These are phyloP conservation scores for Cystoisospora suis DNA, from an alignment of 169 alveolate genomes.

Conservation along the genomic window DNA sequence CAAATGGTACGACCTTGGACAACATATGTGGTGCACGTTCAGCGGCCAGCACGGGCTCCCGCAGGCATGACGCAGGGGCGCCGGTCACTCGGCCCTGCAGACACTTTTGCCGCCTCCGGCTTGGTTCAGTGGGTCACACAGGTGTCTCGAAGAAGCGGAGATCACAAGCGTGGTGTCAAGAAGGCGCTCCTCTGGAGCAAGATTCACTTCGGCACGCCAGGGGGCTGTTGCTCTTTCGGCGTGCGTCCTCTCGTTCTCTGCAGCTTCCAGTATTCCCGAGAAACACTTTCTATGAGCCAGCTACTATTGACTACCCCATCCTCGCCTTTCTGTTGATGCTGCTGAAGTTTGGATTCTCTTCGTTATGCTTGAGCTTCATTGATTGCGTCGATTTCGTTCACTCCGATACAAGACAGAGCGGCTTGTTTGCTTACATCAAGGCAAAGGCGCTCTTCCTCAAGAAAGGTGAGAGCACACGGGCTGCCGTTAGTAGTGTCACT, in stretches of 20 bases:
- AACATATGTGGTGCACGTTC: background rate
- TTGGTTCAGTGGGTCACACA: no score
- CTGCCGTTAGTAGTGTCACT: no score
- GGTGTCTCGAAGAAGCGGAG: no score
- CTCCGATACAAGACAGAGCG: background rate
- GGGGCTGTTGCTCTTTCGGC: background rate
- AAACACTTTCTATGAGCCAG: background rate
- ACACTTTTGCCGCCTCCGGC: no score
- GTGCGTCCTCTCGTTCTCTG: background rate
- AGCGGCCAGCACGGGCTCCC: background rate
- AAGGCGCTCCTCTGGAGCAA: background rate
- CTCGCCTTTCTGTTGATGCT: background rate
- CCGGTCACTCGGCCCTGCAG: no score
- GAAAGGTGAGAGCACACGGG: background rate
- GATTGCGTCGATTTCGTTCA: background rate
- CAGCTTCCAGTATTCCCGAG: slow-evolving; percentile 9
- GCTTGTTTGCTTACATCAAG: background rate
- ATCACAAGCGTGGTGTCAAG: no score
- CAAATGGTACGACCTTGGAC: background rate
- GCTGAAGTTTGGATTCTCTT: slow-evolving; percentile 5
- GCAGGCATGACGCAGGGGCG: background rate
- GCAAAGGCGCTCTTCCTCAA: slow-evolving; percentile 23
- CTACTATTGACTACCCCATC: background rate
- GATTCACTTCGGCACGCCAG: background rate
- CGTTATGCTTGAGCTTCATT: background rate